These are phyloP conservation scores for Raphanus sativus DNA, from an alignment of 345 rosid species.

Conservation along the genomic window DNA sequence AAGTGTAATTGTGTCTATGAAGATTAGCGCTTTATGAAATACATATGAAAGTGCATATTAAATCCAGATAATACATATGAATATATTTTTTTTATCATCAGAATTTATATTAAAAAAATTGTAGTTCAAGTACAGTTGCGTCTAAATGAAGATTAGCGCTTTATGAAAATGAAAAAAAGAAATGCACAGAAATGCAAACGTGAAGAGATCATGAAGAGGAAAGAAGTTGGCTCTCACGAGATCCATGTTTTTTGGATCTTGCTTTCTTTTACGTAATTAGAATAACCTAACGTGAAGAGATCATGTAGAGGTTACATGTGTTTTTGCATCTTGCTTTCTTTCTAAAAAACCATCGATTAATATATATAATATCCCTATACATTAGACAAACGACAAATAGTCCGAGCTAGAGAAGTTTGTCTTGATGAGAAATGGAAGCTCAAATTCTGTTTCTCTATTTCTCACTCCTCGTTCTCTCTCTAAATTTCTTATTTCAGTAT, in stretches of 20 bases:
- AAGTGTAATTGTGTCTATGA: neutral
- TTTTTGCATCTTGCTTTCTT: neutral
- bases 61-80: neutral
- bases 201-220: constrained; percentile 21
- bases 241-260: constrained; percentile 27
- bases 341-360: neutral
- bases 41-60: neutral
- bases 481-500: neutral
- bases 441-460: neutral
- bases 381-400: constrained; percentile 8
- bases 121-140: constrained; percentile 7
- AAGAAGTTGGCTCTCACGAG: constrained; percentile 31
- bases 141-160: constrained; percentile 6
- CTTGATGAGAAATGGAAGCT: constrained; percentile 24
- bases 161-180: neutral
- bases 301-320: neutral
- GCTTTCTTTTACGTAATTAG: constrained; percentile 31
- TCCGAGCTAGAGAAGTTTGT: constrained; percentile 14
- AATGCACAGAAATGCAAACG: neutral
- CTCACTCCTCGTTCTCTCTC: neutral
- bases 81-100: neutral
- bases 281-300: neutral
- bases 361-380: constrained; percentile 8
- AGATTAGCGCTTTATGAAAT: neutral
- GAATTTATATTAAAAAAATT: neutral